Conservation (phyloP, 345 rosid species). For the Rubroshorea leprosula region DNA sequence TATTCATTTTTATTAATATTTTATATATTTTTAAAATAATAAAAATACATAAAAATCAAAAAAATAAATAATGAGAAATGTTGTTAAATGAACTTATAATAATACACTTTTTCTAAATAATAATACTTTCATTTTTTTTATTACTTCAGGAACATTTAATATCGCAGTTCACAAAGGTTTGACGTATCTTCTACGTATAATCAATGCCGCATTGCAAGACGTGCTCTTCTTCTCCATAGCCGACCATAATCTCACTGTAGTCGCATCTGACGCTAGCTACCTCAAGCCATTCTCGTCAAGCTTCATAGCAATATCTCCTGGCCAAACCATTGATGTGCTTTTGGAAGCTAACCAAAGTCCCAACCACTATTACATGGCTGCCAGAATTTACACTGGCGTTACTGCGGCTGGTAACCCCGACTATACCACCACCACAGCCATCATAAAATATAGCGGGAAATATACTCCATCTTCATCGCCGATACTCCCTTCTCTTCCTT, state of each 20-base stretch:
- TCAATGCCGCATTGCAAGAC: constrained; percentile 19
- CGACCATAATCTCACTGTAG: constrained; percentile 24
- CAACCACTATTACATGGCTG: constrained; percentile 26
- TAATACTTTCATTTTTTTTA: neutral
- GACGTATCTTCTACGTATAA: constrained; percentile 27
- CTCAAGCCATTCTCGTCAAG: constrained; percentile 17
- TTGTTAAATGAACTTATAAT: too few species aligned
- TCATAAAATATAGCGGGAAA: constrained; percentile 22
- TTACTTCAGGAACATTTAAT: constrained; percentile 7
- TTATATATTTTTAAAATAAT: too few species aligned
- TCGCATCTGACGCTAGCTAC: constrained; percentile 29
- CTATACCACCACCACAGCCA: constrained; percentile 33
- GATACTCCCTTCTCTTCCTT: constrained; percentile 1
- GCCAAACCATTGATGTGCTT: constrained; percentile 30
- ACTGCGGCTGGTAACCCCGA: neutral
- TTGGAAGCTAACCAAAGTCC: constrained; percentile 17
- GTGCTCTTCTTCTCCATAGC: constrained; percentile 26
- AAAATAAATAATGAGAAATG: neutral
- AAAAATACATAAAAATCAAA: too few species aligned
- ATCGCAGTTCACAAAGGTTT: constrained; percentile 13
- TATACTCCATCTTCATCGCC: constrained; percentile 16
- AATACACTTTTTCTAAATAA: neutral
- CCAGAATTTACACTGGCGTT: constrained; percentile 10
- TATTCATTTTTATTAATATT: too few species aligned
- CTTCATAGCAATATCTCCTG: constrained; percentile 20